These are phyloP conservation scores for Brassica balearica DNA, from an alignment of 441 rosid genomes.

Conservation along the genomic window DNA sequence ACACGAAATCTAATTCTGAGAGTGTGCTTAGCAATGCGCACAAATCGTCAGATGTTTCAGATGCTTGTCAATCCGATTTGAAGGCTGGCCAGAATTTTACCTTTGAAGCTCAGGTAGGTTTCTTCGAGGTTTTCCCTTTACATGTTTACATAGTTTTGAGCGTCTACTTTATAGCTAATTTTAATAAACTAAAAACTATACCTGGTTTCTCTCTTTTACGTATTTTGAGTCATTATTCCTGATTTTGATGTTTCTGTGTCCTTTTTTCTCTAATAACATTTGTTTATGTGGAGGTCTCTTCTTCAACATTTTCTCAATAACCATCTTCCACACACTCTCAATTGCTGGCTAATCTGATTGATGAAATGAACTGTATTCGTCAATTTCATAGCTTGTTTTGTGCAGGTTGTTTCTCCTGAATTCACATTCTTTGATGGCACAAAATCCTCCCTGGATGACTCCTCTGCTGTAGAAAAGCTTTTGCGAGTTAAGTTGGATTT, in stretches of 20 bases:
- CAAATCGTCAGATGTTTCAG: conserved; percentile 52
- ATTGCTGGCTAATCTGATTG: neutral
- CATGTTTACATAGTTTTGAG: conserved; percentile 13
- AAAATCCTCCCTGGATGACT: conserved; percentile 87
- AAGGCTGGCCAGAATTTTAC: conserved; percentile 69
- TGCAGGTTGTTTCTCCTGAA: conserved; percentile 95
- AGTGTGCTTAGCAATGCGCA: conserved; percentile 50
- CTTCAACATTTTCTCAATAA: conserved; percentile 18
- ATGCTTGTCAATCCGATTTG: conserved; percentile 57
- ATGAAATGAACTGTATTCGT: conserved; percentile 20
- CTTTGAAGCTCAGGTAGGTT: conserved; percentile 91
- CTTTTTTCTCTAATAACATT: conserved; percentile 13
- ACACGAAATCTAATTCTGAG: conserved; percentile 55
- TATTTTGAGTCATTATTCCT: neutral
- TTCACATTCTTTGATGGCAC: conserved; percentile 97
- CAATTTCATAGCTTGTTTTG: conserved; percentile 38
- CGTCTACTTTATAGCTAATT: neutral
- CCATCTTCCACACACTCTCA: neutral
- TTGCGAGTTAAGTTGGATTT: conserved; percentile 95
- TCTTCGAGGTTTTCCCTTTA: conserved; percentile 25
- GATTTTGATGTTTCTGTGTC: conserved; percentile 18
- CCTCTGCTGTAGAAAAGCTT: conserved; percentile 88
- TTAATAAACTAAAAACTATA: conserved; percentile 7
- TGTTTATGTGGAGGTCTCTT: conserved; percentile 21
- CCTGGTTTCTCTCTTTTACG: conserved; percentile 24